These are phyloP conservation scores for Aureoboletus auriporus DNA, from an alignment of 768 basidiomycete genomes.

Conservation along the genomic window DNA sequence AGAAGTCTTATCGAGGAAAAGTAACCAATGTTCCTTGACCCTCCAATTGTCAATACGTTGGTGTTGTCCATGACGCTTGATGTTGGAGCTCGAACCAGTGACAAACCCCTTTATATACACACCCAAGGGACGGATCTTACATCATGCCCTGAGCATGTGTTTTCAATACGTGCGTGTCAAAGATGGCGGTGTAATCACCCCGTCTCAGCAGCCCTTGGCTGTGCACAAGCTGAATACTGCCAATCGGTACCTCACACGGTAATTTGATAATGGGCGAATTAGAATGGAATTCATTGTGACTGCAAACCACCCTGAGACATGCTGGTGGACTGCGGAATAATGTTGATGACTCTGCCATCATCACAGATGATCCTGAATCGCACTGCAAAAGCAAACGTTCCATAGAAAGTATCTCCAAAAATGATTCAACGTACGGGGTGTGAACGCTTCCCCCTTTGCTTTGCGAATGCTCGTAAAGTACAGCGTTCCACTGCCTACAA, in stretches of 20 bases:
- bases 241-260: too few relatives aligned
- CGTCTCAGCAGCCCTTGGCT: not conserved
- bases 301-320: not conserved
- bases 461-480: constrained; percentile 83
- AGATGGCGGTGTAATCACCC: too few relatives aligned
- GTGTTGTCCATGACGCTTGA: constrained; percentile 13
- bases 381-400: constrained; percentile 34
- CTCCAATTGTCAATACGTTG: constrained; percentile 45
- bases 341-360: constrained; percentile 47
- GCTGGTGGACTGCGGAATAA: constrained; percentile 8
- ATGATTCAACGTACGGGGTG: constrained; percentile 42
- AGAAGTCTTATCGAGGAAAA: constrained; percentile 44
- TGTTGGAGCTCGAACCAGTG: not conserved
- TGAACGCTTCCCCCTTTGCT: constrained; percentile 67
- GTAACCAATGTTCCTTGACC: constrained; percentile 56
- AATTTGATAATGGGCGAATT: too few relatives aligned
- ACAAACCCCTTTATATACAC: constrained; percentile 2
- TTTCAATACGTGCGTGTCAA: not conserved
- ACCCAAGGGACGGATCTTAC: not conserved
- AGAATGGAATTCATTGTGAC: not conserved
- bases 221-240: too few relatives aligned
- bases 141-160: not conserved
- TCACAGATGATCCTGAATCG: constrained; percentile 67
- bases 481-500: constrained; percentile 63
- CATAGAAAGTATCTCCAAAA: not conserved